These are phyloP conservation scores for Melaleuca quinquenervia DNA, from an alignment of 345 rosid genomes.

Conservation along the genomic window DNA sequence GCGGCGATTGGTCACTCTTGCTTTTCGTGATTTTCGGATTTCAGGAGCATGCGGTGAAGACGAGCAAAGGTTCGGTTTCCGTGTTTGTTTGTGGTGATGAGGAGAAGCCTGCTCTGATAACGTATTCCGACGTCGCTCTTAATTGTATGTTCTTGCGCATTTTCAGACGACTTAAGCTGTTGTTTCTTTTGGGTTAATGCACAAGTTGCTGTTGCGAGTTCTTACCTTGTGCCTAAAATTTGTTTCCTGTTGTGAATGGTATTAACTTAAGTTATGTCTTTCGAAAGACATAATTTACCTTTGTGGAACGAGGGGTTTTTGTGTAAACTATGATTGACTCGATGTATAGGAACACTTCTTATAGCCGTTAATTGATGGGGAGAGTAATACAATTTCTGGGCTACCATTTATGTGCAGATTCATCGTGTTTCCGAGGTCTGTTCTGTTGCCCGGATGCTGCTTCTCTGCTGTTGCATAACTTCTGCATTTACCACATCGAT, in stretches of 20 bases:
- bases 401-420: slow-evolving; percentile 12
- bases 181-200: neutral
- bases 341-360: neutral
- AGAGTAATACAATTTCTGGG: neutral
- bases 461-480: slow-evolving; percentile 46
- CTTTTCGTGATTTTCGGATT: neutral
- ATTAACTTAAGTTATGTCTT: neutral
- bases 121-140: slow-evolving; percentile 86
- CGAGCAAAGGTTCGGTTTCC: slow-evolving; percentile 56
- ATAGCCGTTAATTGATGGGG: neutral
- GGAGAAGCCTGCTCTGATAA: slow-evolving; percentile 76
- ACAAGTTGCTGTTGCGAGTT: neutral
- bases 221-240: neutral
- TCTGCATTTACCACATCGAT: slow-evolving; percentile 60
- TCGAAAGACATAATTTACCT: neutral
- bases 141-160: slow-evolving; percentile 31
- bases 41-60: slow-evolving; percentile 73
- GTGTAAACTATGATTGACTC: neutral
- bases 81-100: slow-evolving; percentile 71
- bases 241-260: neutral
- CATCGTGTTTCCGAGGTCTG: slow-evolving; percentile 50
- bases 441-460: slow-evolving; percentile 44
- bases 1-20: neutral
- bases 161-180: neutral
- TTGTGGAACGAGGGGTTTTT: neutral